A percentile compares a stretch with the other conserved stretches of the same genome.
Evolutionary conservation across 768 basidiomycete species (phyloP).

Genomic region (Polyporus arcularius): DNA sequence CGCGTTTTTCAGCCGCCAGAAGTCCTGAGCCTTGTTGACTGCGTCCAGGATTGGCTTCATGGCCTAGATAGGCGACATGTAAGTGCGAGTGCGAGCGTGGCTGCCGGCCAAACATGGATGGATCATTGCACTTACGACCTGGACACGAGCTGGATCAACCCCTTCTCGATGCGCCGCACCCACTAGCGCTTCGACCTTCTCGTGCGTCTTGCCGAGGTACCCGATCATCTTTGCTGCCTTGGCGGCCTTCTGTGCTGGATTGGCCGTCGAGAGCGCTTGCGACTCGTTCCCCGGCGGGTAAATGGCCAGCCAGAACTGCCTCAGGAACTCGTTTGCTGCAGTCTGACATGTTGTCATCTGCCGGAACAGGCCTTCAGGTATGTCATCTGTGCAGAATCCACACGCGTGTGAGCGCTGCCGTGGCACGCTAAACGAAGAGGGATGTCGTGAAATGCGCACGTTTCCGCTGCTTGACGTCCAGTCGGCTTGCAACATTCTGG

Average conservation of each 20-base stretch:
- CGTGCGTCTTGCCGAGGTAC: constrained; percentile 76
- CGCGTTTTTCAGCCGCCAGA: constrained; percentile 35
- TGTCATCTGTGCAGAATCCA: constrained; percentile 53
- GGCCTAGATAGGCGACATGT: constrained; percentile 44
- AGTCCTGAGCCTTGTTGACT: constrained; percentile 70
- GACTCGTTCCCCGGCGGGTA: constrained; percentile 71
- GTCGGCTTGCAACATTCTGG: constrained; percentile 69
- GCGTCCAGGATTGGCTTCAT: constrained; percentile 76
- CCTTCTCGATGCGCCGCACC: constrained; percentile 58
- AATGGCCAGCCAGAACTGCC: constrained; percentile 92
- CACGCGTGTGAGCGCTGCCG: neutral
- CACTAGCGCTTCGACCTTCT: constrained; percentile 82
- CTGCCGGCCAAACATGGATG: neutral
- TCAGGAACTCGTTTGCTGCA: constrained; percentile 92
- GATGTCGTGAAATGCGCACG: constrained; percentile 43
- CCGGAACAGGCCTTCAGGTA: constrained; percentile 75
- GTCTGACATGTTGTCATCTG: constrained; percentile 91
- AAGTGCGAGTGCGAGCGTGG: neutral
- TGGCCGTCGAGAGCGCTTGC: constrained; percentile 49
- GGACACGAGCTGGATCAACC: constrained; percentile 61
- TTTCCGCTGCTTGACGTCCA: constrained; percentile 66
- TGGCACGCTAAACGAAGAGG: neutral
- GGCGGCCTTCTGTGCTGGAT: constrained; percentile 67
- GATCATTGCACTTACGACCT: constrained; percentile 51
- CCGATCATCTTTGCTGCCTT: constrained; percentile 88